phyloP scores from a whole-genome alignment of 2,329 filamentous ascomycete genomes.

The Geosmithia morbida region DNA sequence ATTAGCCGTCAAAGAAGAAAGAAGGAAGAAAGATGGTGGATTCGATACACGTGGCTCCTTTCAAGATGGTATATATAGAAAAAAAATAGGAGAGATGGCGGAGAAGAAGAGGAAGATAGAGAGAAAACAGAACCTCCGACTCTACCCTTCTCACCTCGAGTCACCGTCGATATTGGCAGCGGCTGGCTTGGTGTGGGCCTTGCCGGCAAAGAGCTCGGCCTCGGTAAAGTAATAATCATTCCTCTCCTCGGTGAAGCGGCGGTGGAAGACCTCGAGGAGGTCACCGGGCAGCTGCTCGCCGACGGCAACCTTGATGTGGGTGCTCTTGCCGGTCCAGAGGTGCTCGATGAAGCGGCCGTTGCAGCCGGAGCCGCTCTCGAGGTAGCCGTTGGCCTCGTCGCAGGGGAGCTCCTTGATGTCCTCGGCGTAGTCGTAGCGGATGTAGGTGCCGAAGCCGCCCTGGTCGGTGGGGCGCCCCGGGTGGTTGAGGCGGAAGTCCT shows the following conservation, averaged over 20 bases:
- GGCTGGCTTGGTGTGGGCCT: background rate
- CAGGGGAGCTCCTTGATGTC: conserved; percentile 25
- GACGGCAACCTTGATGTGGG: conserved; percentile 22
- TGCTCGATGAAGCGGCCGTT: conserved; percentile 26
- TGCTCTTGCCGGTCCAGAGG: conserved; percentile 25
- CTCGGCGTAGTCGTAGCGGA: conserved; percentile 25
- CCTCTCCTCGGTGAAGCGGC: conserved; percentile 18
- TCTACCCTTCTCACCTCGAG: background rate
- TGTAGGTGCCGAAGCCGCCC: conserved; percentile 26
- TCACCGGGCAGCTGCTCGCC: conserved; percentile 20
- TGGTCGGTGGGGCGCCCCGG: conserved; percentile 25
- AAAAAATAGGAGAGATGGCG: background rate
- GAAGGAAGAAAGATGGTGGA: background rate
- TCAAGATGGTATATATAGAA: too few species aligned
- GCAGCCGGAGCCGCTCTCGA: conserved; percentile 21
- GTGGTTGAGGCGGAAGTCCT: conserved; percentile 18
- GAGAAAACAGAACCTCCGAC: background rate
- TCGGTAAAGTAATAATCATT: conserved; percentile 19
- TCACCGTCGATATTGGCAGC: background rate
- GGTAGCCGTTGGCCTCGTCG: conserved; percentile 27
- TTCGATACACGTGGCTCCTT: background rate
- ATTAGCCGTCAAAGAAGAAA: background rate
- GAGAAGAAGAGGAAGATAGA: background rate
- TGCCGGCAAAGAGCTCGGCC: conserved; percentile 14
- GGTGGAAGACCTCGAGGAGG: conserved; percentile 19